Evolutionary conservation across 176 grass and related monocot genomes (phyloP).

Genomic region (Juncus inflexus): DNA sequence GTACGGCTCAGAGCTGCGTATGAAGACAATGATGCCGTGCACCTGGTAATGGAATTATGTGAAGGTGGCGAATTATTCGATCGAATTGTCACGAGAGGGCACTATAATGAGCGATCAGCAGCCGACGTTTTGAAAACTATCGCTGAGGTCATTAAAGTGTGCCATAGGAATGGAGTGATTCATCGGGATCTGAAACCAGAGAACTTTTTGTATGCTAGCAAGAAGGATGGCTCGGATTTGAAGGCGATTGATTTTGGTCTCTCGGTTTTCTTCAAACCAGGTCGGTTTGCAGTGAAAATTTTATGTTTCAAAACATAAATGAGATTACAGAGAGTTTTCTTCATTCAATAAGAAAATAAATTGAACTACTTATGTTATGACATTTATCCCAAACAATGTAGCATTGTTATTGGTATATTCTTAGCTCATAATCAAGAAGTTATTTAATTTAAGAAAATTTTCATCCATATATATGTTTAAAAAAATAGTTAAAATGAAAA

Average conservation of each 20-base stretch:
- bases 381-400: too few relatives aligned
- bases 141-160: constrained; percentile 54
- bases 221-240: constrained; percentile 55
- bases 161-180: constrained; percentile 75
- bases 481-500: background rate
- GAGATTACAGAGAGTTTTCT: background rate
- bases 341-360: constrained; percentile 9
- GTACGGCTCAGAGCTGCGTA: constrained; percentile 46
- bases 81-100: constrained; percentile 56
- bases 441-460: background rate
- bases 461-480: constrained; percentile 3
- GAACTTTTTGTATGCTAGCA: constrained; percentile 69
- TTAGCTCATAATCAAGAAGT: background rate
- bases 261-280: constrained; percentile 77
- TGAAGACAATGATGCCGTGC: constrained; percentile 65
- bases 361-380: too few relatives aligned
- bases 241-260: constrained; percentile 86
- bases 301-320: background rate
- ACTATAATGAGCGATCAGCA: constrained; percentile 72
- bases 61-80: constrained; percentile 83
- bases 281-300: constrained; percentile 7
- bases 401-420: background rate
- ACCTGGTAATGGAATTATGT: constrained; percentile 83
- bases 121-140: constrained; percentile 33
- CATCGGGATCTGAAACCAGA: constrained; percentile 91